Base-by-base conservation (phyloP, 2,329 filamentous ascomycete genomes). In the Aureobasidium vineae region DNA sequence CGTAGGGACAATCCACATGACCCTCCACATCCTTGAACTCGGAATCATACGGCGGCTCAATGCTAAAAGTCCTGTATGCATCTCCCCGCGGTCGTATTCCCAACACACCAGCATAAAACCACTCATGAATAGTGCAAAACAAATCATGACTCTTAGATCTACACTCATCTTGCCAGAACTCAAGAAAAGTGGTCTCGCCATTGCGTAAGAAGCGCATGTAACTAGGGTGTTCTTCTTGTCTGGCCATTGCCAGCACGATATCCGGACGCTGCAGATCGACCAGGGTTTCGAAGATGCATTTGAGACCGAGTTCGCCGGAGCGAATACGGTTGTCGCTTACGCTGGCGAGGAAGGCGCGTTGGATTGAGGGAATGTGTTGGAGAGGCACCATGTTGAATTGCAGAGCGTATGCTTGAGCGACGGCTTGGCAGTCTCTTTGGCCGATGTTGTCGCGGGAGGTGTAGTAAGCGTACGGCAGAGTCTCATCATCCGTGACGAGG, bases 51-150 rank as follows among this genome's bases (percentile, higher is more conserved):
- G 77, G 77, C 3, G 79, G 79, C 65, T 73, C 74, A 8, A 82
- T 68, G 36, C 69, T 76, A 71, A 78, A 82, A 1, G 75, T 77
- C 43, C 73, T 74, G 66, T 81, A 82, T 5, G 77, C 79, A 33
- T 79, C 74, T 0, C 71, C 74, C 33, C 75, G 71, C 0, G 75
- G 73, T 68, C 75, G 77, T 2, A 81, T 68, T 0, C 79, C 80
- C 21, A 81, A 66, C 2, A 79, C 77, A 0, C 75, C 76, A 31
- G 74, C 74, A 54, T 82, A 82, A 63, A 81, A 80, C 80, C 80
- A 82, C 69, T 82, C 80, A 50, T 81, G 81, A 38, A 82, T 80
- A 0, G 78, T 81, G 0, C 80, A 80, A 7, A 82, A 73, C 79
- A 82, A 63, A 69, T 82, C 80, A 68, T 82, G 80, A 54, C 80